Evolutionary conservation across 1,139 yeast species (phyloP).

Genomic region (Blastobotrys persicus): DNA sequence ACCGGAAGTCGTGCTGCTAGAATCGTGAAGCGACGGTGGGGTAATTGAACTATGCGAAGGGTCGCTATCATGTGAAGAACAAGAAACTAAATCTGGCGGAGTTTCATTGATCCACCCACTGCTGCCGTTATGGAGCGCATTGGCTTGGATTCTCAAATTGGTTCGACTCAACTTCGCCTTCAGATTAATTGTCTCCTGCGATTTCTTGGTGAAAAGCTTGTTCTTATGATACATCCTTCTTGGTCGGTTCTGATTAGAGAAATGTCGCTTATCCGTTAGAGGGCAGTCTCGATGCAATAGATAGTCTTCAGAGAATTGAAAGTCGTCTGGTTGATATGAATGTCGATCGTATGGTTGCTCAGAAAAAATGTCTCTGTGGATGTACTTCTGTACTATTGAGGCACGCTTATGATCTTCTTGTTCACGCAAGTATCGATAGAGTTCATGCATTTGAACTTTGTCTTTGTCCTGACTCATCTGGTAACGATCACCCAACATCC

Average conservation of each 20-base stretch:
- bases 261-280: conserved; percentile 1
- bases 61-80: background rate
- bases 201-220: conserved; percentile 8
- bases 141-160: conserved; percentile 1
- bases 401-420: conserved; percentile 1
- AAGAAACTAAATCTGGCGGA: conserved; percentile 1
- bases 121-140: background rate
- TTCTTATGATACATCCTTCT: conserved; percentile 9
- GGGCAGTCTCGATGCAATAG: conserved; percentile 26
- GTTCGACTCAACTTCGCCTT: conserved; percentile 7
- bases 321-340: conserved; percentile 18
- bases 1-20: background rate
- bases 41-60: conserved; percentile 19
- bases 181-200: conserved; percentile 3
- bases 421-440: conserved; percentile 4
- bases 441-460: conserved; percentile 4
- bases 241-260: conserved; percentile 5
- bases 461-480: conserved; percentile 3
- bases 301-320: conserved; percentile 28
- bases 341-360: conserved; percentile 24
- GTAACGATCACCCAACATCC: conserved; percentile 6
- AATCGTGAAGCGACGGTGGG: conserved; percentile 19
- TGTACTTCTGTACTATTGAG: conserved; percentile 25
- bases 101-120: conserved; percentile 1
- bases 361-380: conserved; percentile 36